Evolutionary conservation across 495 filamentous ascomycete genomes (phyloP).

Genomic region (Penicillium cataractarum): DNA sequence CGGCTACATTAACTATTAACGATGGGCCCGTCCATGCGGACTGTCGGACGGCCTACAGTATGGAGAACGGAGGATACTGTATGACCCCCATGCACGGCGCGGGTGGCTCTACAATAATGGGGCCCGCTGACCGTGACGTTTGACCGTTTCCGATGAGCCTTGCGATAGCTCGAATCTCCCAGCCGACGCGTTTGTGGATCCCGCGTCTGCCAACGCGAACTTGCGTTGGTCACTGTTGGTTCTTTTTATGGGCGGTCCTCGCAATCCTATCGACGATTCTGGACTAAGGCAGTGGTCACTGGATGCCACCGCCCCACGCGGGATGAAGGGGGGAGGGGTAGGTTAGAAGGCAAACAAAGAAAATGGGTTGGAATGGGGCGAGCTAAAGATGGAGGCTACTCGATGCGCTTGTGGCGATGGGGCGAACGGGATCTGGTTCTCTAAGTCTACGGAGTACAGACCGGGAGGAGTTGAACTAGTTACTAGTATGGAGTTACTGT

Average conservation of each 20-base stretch:
- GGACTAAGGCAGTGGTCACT: background rate
- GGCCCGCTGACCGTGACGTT: constrained; percentile 5
- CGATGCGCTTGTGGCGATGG: background rate
- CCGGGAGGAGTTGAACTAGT: no score
- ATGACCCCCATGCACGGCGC: constrained; percentile 23
- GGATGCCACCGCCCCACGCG: constrained; percentile 31
- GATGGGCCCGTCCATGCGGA: background rate
- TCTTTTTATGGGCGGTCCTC: background rate
- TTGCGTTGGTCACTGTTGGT: constrained; percentile 10
- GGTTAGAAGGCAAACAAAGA: constrained; percentile 18
- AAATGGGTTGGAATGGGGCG: background rate
- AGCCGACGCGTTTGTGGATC: constrained; percentile 31
- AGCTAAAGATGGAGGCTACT: background rate
- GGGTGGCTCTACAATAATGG: constrained; percentile 22
- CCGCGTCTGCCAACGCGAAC: constrained; percentile 22
- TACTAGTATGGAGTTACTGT: no score
- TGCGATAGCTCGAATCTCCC: constrained; percentile 22
- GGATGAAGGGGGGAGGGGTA: constrained; percentile 10
- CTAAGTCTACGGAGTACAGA: background rate
- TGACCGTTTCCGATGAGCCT: constrained; percentile 14
- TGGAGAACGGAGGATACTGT: no score
- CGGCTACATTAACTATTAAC: constrained; percentile 14
- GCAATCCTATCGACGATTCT: background rate
- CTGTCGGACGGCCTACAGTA: background rate
- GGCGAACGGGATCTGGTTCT: background rate